A percentile compares a stretch with the other conserved stretches of the same genome.
These are phyloP conservation scores for Coniferiporia weirii DNA, from an alignment of 1,284 basidiomycete species.

Conservation along the genomic window DNA sequence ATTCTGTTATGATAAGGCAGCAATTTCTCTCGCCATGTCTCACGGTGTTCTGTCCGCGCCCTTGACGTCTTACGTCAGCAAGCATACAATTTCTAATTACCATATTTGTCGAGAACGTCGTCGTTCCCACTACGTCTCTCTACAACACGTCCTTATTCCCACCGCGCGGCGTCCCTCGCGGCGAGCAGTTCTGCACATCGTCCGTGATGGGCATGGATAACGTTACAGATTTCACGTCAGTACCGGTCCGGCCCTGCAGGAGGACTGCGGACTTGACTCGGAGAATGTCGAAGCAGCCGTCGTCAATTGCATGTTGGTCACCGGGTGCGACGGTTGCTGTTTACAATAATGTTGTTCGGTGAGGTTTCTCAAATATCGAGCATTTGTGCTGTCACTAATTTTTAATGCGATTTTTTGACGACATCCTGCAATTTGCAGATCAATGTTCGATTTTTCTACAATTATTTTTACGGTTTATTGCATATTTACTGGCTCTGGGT, in stretches of 20 bases:
- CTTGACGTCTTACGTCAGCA: too few species aligned
- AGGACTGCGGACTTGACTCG: not conserved
- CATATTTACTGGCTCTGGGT: not conserved
- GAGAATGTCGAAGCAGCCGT: not conserved
- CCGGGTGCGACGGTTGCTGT: not conserved
- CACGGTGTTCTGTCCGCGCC: not conserved
- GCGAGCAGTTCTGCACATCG: too few species aligned
- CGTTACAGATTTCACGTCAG: not conserved
- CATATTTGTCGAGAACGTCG: too few species aligned
- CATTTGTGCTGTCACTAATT: not conserved
- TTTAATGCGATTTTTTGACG: not conserved
- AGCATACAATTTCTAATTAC: too few species aligned
- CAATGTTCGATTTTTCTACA: not conserved
- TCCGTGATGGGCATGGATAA: too few species aligned
- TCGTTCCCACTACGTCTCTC: too few species aligned
- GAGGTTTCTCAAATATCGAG: not conserved
- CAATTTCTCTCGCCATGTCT: not conserved
- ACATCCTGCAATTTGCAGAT: not conserved
- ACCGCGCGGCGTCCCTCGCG: too few species aligned
- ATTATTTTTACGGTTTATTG: not conserved
- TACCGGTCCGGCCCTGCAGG: not conserved
- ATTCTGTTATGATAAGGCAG: not conserved
- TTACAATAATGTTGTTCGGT: not conserved
- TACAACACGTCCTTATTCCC: too few species aligned
- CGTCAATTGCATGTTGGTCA: not conserved